Evolutionary conservation across 2,329 filamentous ascomycete genomes (phyloP), one percentile per base, ranked within the genome.

Genomic region (Zymoseptoria brevis): DNA sequence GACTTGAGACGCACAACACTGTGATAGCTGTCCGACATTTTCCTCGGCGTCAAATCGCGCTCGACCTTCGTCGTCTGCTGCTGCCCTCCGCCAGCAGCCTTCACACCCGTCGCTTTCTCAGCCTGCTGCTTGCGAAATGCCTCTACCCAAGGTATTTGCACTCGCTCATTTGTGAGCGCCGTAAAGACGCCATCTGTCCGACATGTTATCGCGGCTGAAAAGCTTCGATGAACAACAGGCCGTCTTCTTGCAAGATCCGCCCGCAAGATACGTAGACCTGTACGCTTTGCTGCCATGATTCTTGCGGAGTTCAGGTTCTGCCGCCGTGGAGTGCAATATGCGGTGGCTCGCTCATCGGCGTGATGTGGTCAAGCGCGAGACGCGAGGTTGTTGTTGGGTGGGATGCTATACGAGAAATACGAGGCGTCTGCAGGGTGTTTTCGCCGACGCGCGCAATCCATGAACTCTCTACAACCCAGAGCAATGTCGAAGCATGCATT

Each of bases 21-120:
- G 68, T 87, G 84, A 70, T 86, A 87, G 73, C 84, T 88, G 68
- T 90, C 86, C 22, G 79, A 80, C 87, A 89, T 89, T 71, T 79
- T 84, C 73, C 85, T 87, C 1, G 87, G 86, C 9, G 77, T 77
- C 64, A 88, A 69, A 66, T 87, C 80, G 51, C 82, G 81, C 54
- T 73, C 61, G 49, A 73, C 63, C 59, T 72, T 71, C 1, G 68
- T 71, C 6, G 71, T 70, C 6, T 67, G 57, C 57, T 72, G 67
- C 1, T 66, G 61, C 13, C 35, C 35, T 16, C 35, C 16, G 16
- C 35, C 35, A 3, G 71, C 66, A 49, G 72, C 70, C 19, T 69
- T 68, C 21, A 73, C 71, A 45, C 35, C 35, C 13, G 35, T 7
- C 35, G 35, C 11, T 45, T 45, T 45, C 54, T 65, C 62, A 56